phyloP scores from a whole-genome alignment of 139 green algal genomes.

The Chlorella vulgaris region DNA sequence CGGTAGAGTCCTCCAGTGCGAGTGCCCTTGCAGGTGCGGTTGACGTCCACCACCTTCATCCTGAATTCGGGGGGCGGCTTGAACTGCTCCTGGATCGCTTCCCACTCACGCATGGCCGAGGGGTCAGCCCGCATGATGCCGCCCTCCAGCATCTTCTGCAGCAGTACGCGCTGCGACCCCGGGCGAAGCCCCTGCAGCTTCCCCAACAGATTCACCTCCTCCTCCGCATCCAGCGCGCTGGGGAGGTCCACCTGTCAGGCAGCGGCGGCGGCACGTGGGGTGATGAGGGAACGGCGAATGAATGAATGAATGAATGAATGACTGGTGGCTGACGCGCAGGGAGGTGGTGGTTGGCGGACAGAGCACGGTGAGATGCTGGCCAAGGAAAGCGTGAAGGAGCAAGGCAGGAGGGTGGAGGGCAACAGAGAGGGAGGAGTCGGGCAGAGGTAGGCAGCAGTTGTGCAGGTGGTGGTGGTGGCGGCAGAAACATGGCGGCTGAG shows the following conservation, averaged over 20 bases:
- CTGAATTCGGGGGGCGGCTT: constrained; percentile 24
- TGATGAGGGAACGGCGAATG: too few relatives aligned
- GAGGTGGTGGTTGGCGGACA: not conserved
- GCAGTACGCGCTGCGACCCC: constrained; percentile 37
- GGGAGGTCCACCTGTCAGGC: not conserved
- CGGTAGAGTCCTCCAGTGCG: constrained; percentile 43
- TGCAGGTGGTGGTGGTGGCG: not conserved
- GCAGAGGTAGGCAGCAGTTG: not conserved
- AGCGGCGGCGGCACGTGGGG: not conserved
- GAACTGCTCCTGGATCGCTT: constrained; percentile 37
- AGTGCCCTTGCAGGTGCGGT: constrained; percentile 51
- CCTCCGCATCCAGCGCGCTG: not conserved
- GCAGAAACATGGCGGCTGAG: not conserved
- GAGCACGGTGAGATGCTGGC: not conserved
- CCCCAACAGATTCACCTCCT: constrained; percentile 31
- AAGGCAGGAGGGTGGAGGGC: not conserved
- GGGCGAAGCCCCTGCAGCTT: constrained; percentile 33
- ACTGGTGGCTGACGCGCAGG: too few relatives aligned
- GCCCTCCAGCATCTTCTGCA: constrained; percentile 43
- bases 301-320: too few relatives aligned
- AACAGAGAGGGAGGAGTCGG: not conserved
- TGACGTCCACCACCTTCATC: constrained; percentile 50
- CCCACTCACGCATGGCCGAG: constrained; percentile 31
- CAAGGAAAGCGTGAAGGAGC: not conserved
- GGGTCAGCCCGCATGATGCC: constrained; percentile 39